A percentile compares a stretch with the other conserved stretches of the same genome.
phyloP scores from a whole-genome alignment of 2,329 filamentous ascomycete genomes.

The Bipolaris oryzae region DNA sequence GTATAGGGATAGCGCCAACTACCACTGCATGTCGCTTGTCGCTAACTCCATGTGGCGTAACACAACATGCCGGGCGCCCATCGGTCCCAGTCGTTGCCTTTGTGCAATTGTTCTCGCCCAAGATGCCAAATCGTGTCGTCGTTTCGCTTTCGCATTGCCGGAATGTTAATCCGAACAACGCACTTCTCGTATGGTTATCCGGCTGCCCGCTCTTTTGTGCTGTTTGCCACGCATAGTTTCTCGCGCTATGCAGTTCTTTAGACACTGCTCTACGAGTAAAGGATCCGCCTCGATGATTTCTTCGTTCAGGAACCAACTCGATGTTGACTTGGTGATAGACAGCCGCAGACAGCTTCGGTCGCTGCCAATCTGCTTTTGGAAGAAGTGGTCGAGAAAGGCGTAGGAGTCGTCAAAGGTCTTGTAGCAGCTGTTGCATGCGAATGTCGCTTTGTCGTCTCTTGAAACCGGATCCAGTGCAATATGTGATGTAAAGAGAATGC shows the following conservation, averaged over 20 bases:
- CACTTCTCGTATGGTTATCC: conserved; percentile 24
- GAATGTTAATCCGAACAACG: conserved; percentile 2
- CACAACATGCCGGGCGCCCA: neutral
- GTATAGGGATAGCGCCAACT: neutral
- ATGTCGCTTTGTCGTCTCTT: conserved; percentile 30
- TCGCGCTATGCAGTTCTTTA: conserved; percentile 41
- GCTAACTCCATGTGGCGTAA: neutral
- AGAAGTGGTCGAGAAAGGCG: conserved; percentile 44
- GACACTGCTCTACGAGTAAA: conserved; percentile 36
- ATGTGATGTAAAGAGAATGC: conserved; percentile 42
- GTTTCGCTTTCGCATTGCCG: neutral
- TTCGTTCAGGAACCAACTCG: conserved; percentile 23
- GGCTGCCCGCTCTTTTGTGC: conserved; percentile 25
- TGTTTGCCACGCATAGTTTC: conserved; percentile 33
- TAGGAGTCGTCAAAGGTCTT: conserved; percentile 45
- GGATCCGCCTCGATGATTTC: conserved; percentile 31
- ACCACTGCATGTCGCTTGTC: neutral
- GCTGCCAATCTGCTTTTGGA: conserved; percentile 43
- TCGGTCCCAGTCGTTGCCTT: neutral
- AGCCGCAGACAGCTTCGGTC: conserved; percentile 37
- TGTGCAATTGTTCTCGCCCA: neutral
- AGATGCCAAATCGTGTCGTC: neutral
- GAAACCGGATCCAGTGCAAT: conserved; percentile 13
- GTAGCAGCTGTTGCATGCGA: conserved; percentile 45
- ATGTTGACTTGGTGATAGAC: conserved; percentile 20